Percentiles rank a stretch among this genome's conserved stretches.
Evolutionary conservation across 768 basidiomycete species (phyloP).

Genomic region (Russula brevipes): DNA sequence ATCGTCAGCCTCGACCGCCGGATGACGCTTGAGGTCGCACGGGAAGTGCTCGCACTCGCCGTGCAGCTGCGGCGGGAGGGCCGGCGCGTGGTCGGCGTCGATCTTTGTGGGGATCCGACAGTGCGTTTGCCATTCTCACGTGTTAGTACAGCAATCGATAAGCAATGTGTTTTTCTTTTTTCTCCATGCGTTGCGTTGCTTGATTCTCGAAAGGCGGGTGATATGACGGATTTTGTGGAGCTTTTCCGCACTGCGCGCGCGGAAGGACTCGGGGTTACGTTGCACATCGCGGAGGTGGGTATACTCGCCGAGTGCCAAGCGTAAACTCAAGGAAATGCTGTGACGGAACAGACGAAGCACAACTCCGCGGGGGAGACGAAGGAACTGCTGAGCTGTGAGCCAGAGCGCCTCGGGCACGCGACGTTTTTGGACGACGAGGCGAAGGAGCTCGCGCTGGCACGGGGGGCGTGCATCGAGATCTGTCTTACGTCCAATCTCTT

Average conservation of each 20-base stretch:
- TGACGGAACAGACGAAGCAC: slow-evolving; percentile 36
- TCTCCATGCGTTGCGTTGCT: neutral
- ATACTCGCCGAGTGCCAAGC: neutral
- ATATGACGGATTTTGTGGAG: slow-evolving; percentile 46
- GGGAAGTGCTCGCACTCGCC: slow-evolving; percentile 56
- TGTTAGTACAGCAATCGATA: neutral
- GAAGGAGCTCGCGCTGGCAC: slow-evolving; percentile 48
- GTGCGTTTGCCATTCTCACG: slow-evolving; percentile 26
- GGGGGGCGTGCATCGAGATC: slow-evolving; percentile 66
- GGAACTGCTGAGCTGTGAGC: slow-evolving; percentile 53
- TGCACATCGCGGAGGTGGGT: slow-evolving; percentile 77
- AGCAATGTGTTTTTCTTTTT: neutral
- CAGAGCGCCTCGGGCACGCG: slow-evolving; percentile 72
- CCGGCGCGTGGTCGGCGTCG: slow-evolving; percentile 66
- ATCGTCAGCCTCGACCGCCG: slow-evolving; percentile 73
- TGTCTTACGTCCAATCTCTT: slow-evolving; percentile 77
- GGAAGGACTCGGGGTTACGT: slow-evolving; percentile 64
- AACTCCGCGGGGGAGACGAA: slow-evolving; percentile 56
- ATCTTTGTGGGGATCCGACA: slow-evolving; percentile 73
- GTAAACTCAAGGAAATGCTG: neutral
- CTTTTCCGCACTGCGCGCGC: slow-evolving; percentile 51
- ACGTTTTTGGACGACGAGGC: slow-evolving; percentile 68
- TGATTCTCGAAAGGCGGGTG: slow-evolving; percentile 40
- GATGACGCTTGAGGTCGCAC: slow-evolving; percentile 49
- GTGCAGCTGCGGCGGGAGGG: slow-evolving; percentile 50